Evolutionary conservation across 1,139 yeast species (phyloP).

Genomic region (Arxiozyma slooffiae): DNA sequence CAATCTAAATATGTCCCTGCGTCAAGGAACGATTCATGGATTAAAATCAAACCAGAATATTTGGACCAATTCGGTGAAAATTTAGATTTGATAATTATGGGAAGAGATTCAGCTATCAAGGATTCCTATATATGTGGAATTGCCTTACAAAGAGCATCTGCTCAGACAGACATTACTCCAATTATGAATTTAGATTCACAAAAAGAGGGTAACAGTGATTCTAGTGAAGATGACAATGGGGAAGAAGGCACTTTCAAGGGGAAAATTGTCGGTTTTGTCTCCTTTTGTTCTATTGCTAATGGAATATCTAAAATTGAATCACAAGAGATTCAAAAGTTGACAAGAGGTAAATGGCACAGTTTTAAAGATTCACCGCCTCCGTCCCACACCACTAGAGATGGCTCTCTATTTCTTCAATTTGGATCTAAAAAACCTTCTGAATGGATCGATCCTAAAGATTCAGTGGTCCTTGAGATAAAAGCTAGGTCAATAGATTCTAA

Average conservation of each 20-base stretch:
- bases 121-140: constrained; percentile 72
- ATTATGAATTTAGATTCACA: too few relatives aligned
- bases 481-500: constrained; percentile 62
- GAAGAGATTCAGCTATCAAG: constrained; percentile 65
- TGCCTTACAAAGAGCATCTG: constrained; percentile 31
- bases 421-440: constrained; percentile 55
- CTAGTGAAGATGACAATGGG: background rate
- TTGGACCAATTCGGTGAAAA: constrained; percentile 79
- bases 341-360: constrained; percentile 55
- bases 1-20: constrained; percentile 52
- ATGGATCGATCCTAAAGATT: constrained; percentile 74
- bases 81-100: constrained; percentile 69
- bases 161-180: too few relatives aligned
- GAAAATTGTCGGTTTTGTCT: constrained; percentile 34
- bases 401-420: constrained; percentile 36
- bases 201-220: background rate
- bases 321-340: constrained; percentile 45
- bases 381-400: constrained; percentile 28
- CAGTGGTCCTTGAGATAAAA: constrained; percentile 72
- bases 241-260: constrained; percentile 1
- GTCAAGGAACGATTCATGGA: constrained; percentile 56
- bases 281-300: constrained; percentile 77
- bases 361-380: constrained; percentile 36
- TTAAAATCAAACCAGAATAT: constrained; percentile 87
- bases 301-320: constrained; percentile 65